Conservation (phyloP, 306 rosid genomes). For the Canavalia gladiata region DNA sequence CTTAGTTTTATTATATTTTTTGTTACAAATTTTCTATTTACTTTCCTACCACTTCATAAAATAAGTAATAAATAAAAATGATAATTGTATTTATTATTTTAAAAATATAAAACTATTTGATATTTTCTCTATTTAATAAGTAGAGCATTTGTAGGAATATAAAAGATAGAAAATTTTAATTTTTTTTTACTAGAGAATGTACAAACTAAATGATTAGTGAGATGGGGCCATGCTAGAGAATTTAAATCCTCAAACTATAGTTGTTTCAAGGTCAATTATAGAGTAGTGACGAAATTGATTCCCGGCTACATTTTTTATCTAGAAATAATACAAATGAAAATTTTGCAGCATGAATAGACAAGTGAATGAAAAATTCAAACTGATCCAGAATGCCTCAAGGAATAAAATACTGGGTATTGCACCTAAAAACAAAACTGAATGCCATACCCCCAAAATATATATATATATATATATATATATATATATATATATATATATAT, state of each 20-base stretch:
- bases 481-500: neutral
- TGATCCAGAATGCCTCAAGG: neutral
- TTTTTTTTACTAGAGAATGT: neutral
- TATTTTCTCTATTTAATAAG: no score
- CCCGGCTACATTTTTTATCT: neutral
- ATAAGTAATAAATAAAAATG: no score
- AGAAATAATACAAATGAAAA: constrained; percentile 20
- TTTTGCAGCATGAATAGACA: neutral
- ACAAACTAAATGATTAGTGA: neutral
- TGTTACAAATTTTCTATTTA: no score
- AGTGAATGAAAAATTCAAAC: neutral
- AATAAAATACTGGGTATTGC: neutral
- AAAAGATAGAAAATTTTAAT: no score
- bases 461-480: neutral
- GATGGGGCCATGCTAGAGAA: neutral
- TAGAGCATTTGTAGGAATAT: no score
- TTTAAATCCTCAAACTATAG: constrained; percentile 3
- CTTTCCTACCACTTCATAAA: no score
- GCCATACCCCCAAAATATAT: neutral
- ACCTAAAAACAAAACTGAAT: constrained; percentile 5
- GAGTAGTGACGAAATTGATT: neutral
- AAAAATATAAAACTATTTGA: no score
- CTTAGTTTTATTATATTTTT: no score
- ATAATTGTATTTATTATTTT: no score
- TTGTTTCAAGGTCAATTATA: neutral